Base-by-base conservation (phyloP, 2,329 filamentous ascomycete genomes). In the Exophiala mesophila region DNA sequence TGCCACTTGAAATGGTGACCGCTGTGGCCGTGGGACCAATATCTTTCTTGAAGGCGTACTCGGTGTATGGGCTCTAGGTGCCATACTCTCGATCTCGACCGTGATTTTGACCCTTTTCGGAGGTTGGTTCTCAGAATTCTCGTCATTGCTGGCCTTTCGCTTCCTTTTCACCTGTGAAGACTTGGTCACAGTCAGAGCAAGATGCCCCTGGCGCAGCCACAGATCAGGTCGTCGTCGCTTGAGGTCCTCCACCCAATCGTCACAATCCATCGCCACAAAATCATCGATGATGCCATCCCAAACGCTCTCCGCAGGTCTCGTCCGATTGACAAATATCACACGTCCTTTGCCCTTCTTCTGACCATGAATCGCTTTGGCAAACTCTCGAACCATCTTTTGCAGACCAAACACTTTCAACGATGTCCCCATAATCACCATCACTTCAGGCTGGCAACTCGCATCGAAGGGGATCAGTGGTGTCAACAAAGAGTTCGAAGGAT, bases 261-360 rank as follows among this genome's bases (percentile, higher is more conserved):
- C 83, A 46, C 82, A 86, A 55, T 86, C 82, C 81, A 81, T 85
- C 49, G 83, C 73, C 1, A 87, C 73, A 77, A 82, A 85, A 49
- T 81, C 84, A 61, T 87, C 83, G 39, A 87, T 82, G 0, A 85
- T 66, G 40, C 85, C 82, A 1, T 80, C 77, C 83, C 83, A 87
- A 1, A 73, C 75, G 56, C 82, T 86, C 56, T 85, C 81, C 0
- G 82, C 72, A 0, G 82, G 82, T 55, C 83, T 83, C 1, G 82
- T 85, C 16, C 81, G 76, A 61, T 87, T 87, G 49, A 86, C 78
- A 63, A 85, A 85, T 3, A 86, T 70, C 0, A 87, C 82, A 41
- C 77, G 82, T 42, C 82, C 82, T 24, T 57, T 55, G 24, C 53
- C 54, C 17, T 78, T 78, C 38, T 71, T 77, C 53, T 71, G 78